Base-by-base conservation (phyloP, 306 rosid species). In the Biancaea sappan region DNA sequence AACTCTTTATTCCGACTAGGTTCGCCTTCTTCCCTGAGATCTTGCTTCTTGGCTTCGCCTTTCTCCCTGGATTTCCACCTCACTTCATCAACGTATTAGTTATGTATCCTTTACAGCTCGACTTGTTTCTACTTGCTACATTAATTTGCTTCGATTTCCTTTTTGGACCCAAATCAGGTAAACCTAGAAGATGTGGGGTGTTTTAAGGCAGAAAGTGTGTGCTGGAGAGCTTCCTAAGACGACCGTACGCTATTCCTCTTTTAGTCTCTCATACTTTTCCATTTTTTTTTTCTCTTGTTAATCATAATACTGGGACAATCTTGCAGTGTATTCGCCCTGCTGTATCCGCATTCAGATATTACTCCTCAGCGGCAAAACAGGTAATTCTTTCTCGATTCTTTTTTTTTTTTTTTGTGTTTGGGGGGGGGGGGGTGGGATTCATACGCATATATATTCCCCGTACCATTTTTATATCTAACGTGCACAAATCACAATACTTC, bases 331-430 rank as follows among this genome's bases (percentile, higher is more conserved):
- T 92, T 79, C 87, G 86, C 32, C 86, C 95, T 19, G 86, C 84
- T n/a, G 79, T 71, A 16, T 82, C 88, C 4, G 84, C 96, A 66
- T 38, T 82, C 32, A 88, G 98, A 74, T 52, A 72, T 35, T 88
- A 85, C 72, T 82, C 97, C 22, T 82, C 97, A 46, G 75, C 90
- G 0, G 87, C 85, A 1, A 94, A 91, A 87, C 87, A 89, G 93
- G 98, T 91, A 74, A 37, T 77, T 34, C 21, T 35, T 35, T 37
- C 52, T 6, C 47, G 7, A 32, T 64, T 16, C 22, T 34, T n/a
- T 3, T 28, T 41, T 1, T 22, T 16, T 46, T 15, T 21, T 57
- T n/a, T n/a, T n/a, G n/a, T n/a, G n/a, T n/a, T n/a, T n/a, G n/a
- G n/a, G n/a, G n/a, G n/a, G n/a, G n/a, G n/a, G n/a, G n/a, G n/a